Conservation (phyloP, 2,329 filamentous ascomycete species). For the Fusarium anthophilum region DNA sequence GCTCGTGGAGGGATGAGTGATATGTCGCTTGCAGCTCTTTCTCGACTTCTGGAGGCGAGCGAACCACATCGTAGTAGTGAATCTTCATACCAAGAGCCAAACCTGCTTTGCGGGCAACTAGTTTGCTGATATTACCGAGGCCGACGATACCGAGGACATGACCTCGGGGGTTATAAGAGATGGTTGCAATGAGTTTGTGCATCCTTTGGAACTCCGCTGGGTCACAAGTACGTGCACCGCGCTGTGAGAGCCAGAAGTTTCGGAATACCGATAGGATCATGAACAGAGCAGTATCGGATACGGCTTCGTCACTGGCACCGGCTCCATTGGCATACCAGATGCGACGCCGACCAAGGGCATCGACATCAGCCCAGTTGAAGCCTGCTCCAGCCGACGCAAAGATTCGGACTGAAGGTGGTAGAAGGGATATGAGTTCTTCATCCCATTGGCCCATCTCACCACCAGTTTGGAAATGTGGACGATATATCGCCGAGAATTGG, state of each 20-base stretch:
- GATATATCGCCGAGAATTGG: conserved; percentile 55
- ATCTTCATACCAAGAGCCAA: conserved; percentile 63
- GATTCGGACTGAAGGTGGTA: conserved; percentile 64
- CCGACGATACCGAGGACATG: conserved; percentile 63
- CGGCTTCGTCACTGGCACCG: conserved; percentile 54
- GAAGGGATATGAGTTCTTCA: conserved; percentile 60
- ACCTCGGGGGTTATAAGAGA: conserved; percentile 59
- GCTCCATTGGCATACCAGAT: conserved; percentile 58
- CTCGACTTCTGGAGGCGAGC: conserved; percentile 43
- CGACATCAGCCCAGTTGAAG: conserved; percentile 70
- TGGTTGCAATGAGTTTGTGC: conserved; percentile 38
- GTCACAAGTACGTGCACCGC: conserved; percentile 28
- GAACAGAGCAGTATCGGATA: conserved; percentile 54
- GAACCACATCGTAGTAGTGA: conserved; percentile 59
- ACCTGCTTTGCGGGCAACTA: conserved; percentile 57
- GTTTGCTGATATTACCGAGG: conserved; percentile 56
- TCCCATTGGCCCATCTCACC: conserved; percentile 72
- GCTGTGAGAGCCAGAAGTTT: conserved; percentile 56
- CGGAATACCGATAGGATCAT: conserved; percentile 59
- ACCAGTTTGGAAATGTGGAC: conserved; percentile 69
- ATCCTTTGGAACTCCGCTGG: conserved; percentile 23
- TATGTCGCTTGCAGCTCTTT: conserved; percentile 43
- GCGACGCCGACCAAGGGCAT: conserved; percentile 49
- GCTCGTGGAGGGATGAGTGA: conserved; percentile 39
- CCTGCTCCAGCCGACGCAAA: conserved; percentile 70